Evolutionary conservation across 2,329 filamentous ascomycete genomes (phyloP), one percentile per base, ranked within the genome.

Genomic region (Endoconidiophora laricicola): DNA sequence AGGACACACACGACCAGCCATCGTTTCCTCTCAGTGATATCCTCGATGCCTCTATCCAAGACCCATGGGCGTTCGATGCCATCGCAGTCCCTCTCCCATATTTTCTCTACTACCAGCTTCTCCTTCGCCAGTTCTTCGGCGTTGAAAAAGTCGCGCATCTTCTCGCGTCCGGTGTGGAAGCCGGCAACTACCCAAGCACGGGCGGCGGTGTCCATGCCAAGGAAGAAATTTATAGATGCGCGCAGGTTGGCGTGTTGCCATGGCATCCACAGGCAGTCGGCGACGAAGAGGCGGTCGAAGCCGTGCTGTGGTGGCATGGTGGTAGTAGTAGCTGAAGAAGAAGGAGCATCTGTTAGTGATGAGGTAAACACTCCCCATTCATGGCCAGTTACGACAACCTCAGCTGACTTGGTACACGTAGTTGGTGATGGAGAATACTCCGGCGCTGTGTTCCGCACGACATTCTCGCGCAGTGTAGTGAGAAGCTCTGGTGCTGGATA

Each of bases 191-290:
- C 73, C 64, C 79, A 77, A 46, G 78, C 72, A 33, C 74, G 67
- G 2, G 76, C 73, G 14, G 57, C 61, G 6, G 57, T 36, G 1
- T 63, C 57, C 2, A 59, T 62, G 9, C 61, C 56, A 16, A 86
- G 66, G 59, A 85, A 83, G 62, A 77, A 75, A 4, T 69, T 62
- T 59, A 85, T 75, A 22, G 79, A 83, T 40, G 60, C 62, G 44
- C 71, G 71, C 23, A 86, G 69, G 60, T 79, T 81, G n/a, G 63
- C 69, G 62, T 86, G 83, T 66, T 86, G 74, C 66, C 72, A 73
- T 1, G 76, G 74, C 78, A 86, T 84, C 81, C 82, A 86, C 51
- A 83, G 70, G 58, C 81, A 85, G 63, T 86, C 81, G 54, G 79
- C 78, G 0, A 77, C 78, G n/a, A 85, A 63, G 39, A 86, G 67